Evolutionary conservation across 2,329 filamentous ascomycete species (phyloP).

Genomic region (Talaromyces sp.): DNA sequence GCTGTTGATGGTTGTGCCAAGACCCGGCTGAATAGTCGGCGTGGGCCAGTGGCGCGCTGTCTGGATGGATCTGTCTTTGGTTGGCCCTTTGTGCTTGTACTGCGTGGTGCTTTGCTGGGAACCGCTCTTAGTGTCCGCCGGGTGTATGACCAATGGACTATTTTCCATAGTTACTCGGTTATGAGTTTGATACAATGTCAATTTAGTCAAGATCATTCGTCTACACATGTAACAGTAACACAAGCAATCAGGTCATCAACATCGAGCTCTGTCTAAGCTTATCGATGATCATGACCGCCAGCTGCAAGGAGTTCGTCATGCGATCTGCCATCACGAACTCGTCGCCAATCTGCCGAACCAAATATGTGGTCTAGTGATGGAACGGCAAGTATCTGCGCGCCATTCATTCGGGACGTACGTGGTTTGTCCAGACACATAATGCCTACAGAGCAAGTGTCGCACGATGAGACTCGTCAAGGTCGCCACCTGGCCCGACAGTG

Average conservation of each 20-base stretch:
- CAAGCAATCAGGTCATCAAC: neutral
- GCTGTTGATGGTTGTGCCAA: neutral
- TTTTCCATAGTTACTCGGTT: too few species aligned
- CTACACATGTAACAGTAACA: neutral
- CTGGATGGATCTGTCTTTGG: neutral
- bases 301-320: neutral
- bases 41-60: neutral
- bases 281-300: neutral
- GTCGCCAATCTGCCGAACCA: neutral
- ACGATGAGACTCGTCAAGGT: neutral
- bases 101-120: neutral
- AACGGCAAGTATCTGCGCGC: neutral
- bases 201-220: neutral
- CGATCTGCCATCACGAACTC: neutral
- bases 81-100: neutral
- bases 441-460: too few species aligned
- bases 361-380: neutral
- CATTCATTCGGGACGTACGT: neutral
- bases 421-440: neutral
- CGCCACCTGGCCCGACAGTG: neutral
- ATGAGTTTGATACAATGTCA: too few species aligned
- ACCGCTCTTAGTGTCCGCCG: conserved; percentile 5
- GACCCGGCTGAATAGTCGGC: neutral
- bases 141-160: too few species aligned
- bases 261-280: neutral